Conservation (phyloP, 768 basidiomycete genomes). For the Candolleomyces eurysporus region DNA sequence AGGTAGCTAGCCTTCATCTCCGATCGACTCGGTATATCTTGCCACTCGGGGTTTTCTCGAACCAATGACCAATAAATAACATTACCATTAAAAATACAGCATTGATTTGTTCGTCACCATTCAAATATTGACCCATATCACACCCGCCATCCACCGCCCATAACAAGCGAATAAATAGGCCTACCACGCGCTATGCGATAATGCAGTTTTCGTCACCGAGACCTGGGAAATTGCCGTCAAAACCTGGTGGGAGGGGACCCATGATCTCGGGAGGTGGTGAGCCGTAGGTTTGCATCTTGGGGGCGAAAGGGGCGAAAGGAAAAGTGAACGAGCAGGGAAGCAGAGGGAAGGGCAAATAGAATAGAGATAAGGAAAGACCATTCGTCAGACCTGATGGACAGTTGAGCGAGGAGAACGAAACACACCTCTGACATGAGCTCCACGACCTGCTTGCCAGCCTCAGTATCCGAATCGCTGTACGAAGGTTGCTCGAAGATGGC, state of each 20-base stretch:
- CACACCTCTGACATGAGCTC: conserved; percentile 75
- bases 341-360: too few species aligned
- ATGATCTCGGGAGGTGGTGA: conserved; percentile 80
- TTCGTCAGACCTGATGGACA: too few species aligned
- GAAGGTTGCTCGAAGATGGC: conserved; percentile 60
- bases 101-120: too few species aligned
- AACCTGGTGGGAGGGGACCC: conserved; percentile 75
- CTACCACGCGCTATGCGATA: conserved; percentile 19
- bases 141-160: too few species aligned
- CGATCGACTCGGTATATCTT: too few species aligned
- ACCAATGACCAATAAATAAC: too few species aligned
- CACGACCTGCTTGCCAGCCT: conserved; percentile 47
- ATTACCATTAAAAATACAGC: too few species aligned
- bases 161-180: too few species aligned
- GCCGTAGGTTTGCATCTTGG: conserved; percentile 75
- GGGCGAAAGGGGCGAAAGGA: background rate
- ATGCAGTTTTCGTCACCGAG: conserved; percentile 24
- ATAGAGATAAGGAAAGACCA: too few species aligned
- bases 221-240: conserved; percentile 19
- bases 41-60: too few species aligned
- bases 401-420: conserved; percentile 3
- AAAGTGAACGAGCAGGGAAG: background rate
- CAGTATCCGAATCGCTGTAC: conserved; percentile 56
- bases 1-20: too few species aligned
- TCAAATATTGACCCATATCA: too few species aligned